Evolutionary conservation across 2,329 filamentous ascomycete species (phyloP).

Genomic region (Thielaviopsis cerberus): DNA sequence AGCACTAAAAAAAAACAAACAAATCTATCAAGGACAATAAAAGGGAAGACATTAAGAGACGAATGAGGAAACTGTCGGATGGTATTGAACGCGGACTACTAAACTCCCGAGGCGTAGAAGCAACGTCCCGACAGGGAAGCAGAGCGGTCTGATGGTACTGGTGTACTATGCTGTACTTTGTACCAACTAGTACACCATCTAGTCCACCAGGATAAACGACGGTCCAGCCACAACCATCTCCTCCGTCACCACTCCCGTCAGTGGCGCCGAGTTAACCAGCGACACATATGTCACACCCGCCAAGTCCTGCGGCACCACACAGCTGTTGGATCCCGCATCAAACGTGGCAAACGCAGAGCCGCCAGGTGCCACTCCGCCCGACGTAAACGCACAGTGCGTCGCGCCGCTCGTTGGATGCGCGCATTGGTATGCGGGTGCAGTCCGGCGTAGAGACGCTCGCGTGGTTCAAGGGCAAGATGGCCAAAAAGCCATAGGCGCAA

Average conservation of each 20-base stretch:
- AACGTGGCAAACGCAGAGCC: constrained; percentile 44
- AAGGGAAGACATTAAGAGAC: not conserved
- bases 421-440: constrained; percentile 55
- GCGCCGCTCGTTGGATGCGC: constrained; percentile 56
- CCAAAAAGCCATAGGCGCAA: no score
- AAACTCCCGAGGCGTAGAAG: not conserved
- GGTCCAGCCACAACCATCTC: constrained; percentile 48
- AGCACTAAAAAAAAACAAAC: not conserved
- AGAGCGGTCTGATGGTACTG: not conserved
- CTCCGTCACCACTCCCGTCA: constrained; percentile 35
- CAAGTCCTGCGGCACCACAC: constrained; percentile 42
- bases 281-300: constrained; percentile 49
- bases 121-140: not conserved
- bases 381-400: constrained; percentile 50
- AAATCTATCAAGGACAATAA: not conserved
- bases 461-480: constrained; percentile 32
- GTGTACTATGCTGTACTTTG: no score
- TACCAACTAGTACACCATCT: constrained; percentile 12
- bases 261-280: constrained; percentile 36
- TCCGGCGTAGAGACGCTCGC: constrained; percentile 47
- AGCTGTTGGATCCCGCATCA: constrained; percentile 30
- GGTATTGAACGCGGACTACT: not conserved
- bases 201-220: constrained; percentile 36
- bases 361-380: constrained; percentile 44
- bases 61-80: not conserved